Conservation (phyloP, 768 basidiomycete genomes). For the Cantharellus anzutake region DNA sequence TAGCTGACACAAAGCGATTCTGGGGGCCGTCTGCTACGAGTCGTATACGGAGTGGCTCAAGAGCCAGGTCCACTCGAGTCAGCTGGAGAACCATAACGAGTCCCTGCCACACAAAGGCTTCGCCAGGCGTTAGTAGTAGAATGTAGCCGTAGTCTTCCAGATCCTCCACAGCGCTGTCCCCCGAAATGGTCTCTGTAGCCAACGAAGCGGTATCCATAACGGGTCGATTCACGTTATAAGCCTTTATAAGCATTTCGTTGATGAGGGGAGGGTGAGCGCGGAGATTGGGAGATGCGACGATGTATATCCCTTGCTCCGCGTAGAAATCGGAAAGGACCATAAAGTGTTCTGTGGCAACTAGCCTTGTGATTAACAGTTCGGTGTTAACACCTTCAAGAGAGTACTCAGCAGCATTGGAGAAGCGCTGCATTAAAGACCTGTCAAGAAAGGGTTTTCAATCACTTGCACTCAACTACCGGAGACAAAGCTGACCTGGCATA, state of each 20-base stretch:
- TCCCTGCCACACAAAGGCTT: constrained; percentile 84
- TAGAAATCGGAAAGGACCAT: constrained; percentile 78
- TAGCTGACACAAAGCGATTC: constrained; percentile 52
- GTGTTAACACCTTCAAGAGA: constrained; percentile 53
- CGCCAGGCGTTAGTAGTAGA: constrained; percentile 67
- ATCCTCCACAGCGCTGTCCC: constrained; percentile 1
- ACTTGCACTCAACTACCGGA: constrained; percentile 2
- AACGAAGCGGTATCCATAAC: constrained; percentile 25
- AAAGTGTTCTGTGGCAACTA: constrained; percentile 77
- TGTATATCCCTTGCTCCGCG: constrained; percentile 83
- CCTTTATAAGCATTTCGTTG: constrained; percentile 60
- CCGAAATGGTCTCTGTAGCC: background rate
- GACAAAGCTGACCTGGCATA: constrained; percentile 50
- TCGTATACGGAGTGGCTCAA: constrained; percentile 77
- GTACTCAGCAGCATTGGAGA: constrained; percentile 89
- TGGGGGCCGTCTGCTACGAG: constrained; percentile 82
- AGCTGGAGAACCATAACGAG: constrained; percentile 56
- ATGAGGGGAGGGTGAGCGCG: constrained; percentile 60
- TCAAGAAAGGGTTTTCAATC: background rate
- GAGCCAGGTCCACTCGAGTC: constrained; percentile 58
- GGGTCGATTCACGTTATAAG: constrained; percentile 51
- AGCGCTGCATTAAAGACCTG: constrained; percentile 62
- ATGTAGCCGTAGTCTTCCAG: constrained; percentile 37
- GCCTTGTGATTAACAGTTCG: constrained; percentile 56
- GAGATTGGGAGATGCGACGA: constrained; percentile 63